phyloP scores from a whole-genome alignment of 179 eudicot genomes.

The Silene coronaria region DNA sequence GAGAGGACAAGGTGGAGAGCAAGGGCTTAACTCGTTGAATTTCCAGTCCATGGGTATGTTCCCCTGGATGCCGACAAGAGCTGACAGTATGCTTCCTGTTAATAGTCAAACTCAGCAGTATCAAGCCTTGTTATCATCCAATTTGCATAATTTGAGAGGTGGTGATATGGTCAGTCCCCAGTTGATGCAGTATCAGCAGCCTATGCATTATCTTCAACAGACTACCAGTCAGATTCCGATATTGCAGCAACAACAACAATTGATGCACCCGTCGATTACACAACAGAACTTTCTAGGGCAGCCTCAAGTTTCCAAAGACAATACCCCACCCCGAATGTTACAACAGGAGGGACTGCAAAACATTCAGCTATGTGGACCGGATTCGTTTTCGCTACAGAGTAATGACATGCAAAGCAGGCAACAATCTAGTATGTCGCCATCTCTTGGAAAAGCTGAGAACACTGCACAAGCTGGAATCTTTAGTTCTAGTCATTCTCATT shows the following conservation, averaged over 20 bases:
- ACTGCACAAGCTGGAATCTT: constrained; percentile 38
- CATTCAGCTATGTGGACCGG: constrained; percentile 44
- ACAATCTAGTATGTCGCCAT: constrained; percentile 41
- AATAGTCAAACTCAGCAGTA: constrained; percentile 57
- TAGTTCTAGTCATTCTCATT: constrained; percentile 41
- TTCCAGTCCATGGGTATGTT: constrained; percentile 70
- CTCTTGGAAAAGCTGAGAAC: constrained; percentile 48
- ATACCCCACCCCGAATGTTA: constrained; percentile 24
- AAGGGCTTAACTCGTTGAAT: constrained; percentile 60
- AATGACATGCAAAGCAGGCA: constrained; percentile 60
- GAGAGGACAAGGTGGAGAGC: constrained; percentile 81
- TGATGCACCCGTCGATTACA: constrained; percentile 46
- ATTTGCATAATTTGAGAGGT: constrained; percentile 58
- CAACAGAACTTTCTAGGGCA: constrained; percentile 58
- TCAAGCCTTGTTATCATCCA: constrained; percentile 79
- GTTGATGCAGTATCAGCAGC: constrained; percentile 75
- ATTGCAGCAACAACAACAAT: constrained; percentile 57
- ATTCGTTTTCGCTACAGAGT: constrained; percentile 47
- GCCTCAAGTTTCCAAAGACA: constrained; percentile 50
- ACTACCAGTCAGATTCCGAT: constrained; percentile 44
- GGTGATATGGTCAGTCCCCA: constrained; percentile 67
- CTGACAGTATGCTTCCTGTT: constrained; percentile 44
- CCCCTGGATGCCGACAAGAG: constrained; percentile 87
- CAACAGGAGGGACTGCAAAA: constrained; percentile 39
- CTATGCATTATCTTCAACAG: constrained; percentile 66